Conservation (phyloP, 169 alveolate species). For the Babesia bigemina region DNA sequence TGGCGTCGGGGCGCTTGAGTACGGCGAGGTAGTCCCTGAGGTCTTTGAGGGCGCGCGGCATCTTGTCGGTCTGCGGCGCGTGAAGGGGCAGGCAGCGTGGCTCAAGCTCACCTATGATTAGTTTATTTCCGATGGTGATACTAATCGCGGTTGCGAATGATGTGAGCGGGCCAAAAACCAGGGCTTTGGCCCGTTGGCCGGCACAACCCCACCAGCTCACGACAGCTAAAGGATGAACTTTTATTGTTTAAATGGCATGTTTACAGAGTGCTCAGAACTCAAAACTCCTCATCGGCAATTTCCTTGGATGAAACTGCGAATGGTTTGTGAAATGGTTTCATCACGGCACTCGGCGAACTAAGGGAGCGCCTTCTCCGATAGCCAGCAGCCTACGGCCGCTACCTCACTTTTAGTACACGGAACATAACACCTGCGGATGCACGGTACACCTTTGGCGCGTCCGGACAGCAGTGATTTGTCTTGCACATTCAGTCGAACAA, state of each 20-base stretch:
- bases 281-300: conserved; percentile 36
- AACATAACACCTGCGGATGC: background rate
- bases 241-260: conserved; percentile 10
- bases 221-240: background rate
- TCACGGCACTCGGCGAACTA: conserved; percentile 37
- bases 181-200: background rate
- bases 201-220: conserved; percentile 27
- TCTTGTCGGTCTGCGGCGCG: conserved; percentile 31
- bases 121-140: background rate
- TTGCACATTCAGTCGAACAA: conserved; percentile 82
- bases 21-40: conserved; percentile 80
- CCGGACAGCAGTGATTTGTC: background rate
- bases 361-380: conserved; percentile 18
- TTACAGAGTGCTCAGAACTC: conserved; percentile 59
- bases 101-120: background rate
- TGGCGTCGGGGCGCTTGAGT: conserved; percentile 84
- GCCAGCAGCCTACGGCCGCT: conserved; percentile 13
- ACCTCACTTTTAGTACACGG: background rate
- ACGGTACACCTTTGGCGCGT: background rate
- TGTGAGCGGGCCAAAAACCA: background rate
- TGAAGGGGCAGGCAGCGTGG: background rate
- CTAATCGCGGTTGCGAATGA: background rate
- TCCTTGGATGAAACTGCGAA: conserved; percentile 69
- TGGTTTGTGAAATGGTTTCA: conserved; percentile 50
- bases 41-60: conserved; percentile 84